phyloP scores from a whole-genome alignment of 1,284 basidiomycete species.

The Heterobasidion occidentale region DNA sequence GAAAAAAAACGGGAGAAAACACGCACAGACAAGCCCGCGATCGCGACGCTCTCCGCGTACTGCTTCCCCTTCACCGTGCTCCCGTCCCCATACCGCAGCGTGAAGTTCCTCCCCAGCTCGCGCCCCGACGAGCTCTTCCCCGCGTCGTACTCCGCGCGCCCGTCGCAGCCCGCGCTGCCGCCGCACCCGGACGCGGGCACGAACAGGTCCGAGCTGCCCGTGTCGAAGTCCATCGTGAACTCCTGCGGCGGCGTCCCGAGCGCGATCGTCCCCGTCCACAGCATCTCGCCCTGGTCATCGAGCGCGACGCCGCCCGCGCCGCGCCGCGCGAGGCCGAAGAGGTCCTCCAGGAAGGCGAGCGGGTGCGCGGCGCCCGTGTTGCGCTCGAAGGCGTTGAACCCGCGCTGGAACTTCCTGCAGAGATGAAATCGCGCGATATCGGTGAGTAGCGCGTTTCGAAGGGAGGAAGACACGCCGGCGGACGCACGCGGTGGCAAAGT shows the following conservation, averaged over 20 bases:
- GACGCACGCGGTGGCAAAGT: not conserved
- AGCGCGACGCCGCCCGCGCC: not conserved
- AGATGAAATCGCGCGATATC: not conserved
- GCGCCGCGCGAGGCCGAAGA: not conserved
- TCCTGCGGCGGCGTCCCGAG: conserved; percentile 5
- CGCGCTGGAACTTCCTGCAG: conserved; percentile 3
- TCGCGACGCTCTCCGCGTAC: conserved; percentile 22
- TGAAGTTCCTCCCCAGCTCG: conserved; percentile 16
- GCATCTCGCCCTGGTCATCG: not conserved
- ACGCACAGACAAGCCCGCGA: conserved; percentile 7
- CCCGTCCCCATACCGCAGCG: conserved; percentile 21
- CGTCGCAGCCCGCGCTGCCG: conserved; percentile 5
- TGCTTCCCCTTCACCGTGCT: conserved; percentile 16
- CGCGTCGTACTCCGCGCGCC: conserved; percentile 22
- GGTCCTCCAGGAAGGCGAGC: not conserved
- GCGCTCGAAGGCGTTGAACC: conserved; percentile 5
- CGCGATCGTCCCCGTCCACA: conserved; percentile 3
- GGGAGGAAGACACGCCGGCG: not conserved
- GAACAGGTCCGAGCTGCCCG: conserved; percentile 33
- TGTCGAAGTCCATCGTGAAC: conserved; percentile 33
- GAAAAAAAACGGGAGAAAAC: too few relatives aligned
- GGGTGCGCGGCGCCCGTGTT: conserved; percentile 7
- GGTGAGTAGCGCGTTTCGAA: not conserved
- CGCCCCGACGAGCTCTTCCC: conserved; percentile 17
- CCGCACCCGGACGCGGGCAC: conserved; percentile 20